Evolutionary conservation across 2,329 filamentous ascomycete genomes (phyloP).

Genomic region (Beauveria asiatica): DNA sequence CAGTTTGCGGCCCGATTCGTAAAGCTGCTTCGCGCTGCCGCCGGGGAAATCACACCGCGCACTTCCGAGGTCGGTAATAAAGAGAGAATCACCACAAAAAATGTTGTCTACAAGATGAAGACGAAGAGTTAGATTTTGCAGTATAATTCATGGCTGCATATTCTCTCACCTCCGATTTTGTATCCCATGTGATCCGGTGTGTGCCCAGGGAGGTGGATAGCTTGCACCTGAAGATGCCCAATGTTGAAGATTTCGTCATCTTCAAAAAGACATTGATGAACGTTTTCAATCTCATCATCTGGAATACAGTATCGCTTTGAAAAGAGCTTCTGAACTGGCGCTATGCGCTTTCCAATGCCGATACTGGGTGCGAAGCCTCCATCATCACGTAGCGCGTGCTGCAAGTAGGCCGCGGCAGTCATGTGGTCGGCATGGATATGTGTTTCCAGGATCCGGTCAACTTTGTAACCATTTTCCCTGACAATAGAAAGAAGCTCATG

Average conservation of each 20-base stretch:
- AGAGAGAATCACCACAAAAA: constrained; percentile 42
- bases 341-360: constrained; percentile 48
- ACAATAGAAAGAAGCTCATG: constrained; percentile 41
- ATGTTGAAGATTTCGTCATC: constrained; percentile 46
- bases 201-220: constrained; percentile 50
- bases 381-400: constrained; percentile 29
- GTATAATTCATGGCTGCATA: background rate
- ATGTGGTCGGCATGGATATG: constrained; percentile 55
- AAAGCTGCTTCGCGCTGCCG: constrained; percentile 33
- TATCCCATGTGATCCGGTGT: constrained; percentile 55
- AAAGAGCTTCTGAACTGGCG: constrained; percentile 41
- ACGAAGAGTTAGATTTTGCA: background rate
- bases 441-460: constrained; percentile 51
- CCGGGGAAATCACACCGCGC: constrained; percentile 44
- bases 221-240: constrained; percentile 35
- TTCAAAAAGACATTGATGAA: constrained; percentile 45
- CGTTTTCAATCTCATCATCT: constrained; percentile 30
- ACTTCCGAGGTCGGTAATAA: constrained; percentile 38
- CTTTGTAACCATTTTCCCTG: constrained; percentile 33
- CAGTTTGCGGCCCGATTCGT: constrained; percentile 29
- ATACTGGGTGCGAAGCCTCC: constrained; percentile 33
- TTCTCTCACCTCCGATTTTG: constrained; percentile 31
- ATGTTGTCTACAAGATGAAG: constrained; percentile 21
- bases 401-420: constrained; percentile 50
- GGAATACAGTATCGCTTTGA: constrained; percentile 38